Evolutionary conservation across 2,329 filamentous ascomycete species (phyloP), one percentile per base, ranked within the genome.

Genomic region (Colletotrichum camelliae): DNA sequence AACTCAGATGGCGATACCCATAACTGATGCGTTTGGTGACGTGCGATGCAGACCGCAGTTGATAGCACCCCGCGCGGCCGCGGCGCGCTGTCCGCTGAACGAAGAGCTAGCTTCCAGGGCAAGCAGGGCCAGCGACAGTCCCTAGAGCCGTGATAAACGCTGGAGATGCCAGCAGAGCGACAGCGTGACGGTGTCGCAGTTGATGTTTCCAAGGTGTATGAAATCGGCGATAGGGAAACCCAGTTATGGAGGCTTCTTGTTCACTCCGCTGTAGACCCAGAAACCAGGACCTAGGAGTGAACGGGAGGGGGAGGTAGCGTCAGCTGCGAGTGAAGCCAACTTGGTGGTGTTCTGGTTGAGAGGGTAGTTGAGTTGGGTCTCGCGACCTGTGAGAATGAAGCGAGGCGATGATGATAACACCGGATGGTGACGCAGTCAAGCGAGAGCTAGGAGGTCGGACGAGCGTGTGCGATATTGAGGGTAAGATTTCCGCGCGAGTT

Each of bases 221-320:
- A 48, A 24, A 52, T 52, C 29, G 9, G 21, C 24, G 18, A 43
- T 27, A n/a, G 61, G 37, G 27, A 75, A 77, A 85, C 81, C 89
- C 86, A 96, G 88, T 98, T 98, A 98, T 91, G 96, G 96, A 85
- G 97, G 96, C 89, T 98, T 96, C 90, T 96, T 97, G 90, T 97
- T 95, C 89, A 96, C 95, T 94, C 96, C 96, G 90, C 93, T 93
- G 87, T 96, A 96, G 93, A 97, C 96, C 96, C 96, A 95, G 90
- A 93, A 93, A 85, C 93, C 93, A 87, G 96, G 96, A 90, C 95
- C 95, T 86, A 96, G 93, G 89, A 98, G 95, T 92, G 95, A 96
- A 90, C 94, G 94, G 85, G 94, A 90, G 88, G 94, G 93, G 86
- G 93, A 93, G 86, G 94, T 91, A 88, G 91, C 88, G 87, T 90